Percentiles rank a stretch among this genome's conserved stretches.
phyloP scores from a whole-genome alignment of 2,329 filamentous ascomycete species.

The Tolypocladium pustulatum region DNA sequence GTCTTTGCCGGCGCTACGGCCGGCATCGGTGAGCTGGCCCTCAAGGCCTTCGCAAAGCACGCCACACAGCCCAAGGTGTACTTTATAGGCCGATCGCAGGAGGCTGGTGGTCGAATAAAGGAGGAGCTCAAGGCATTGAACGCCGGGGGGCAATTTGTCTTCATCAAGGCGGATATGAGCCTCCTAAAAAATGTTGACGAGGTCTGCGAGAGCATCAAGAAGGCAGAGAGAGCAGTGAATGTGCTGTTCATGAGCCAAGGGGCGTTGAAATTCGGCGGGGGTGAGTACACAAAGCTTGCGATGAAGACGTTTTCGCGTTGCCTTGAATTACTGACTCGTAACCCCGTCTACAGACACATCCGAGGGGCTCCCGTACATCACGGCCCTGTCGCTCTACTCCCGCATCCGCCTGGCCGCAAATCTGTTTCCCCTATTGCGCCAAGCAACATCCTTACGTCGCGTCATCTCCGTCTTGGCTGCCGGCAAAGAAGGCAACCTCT shows the following conservation, averaged over 20 bases:
- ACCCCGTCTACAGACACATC: background rate
- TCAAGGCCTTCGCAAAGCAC: background rate
- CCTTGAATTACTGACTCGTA: background rate
- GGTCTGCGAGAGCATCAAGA: background rate
- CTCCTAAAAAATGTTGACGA: background rate
- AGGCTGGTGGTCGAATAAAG: background rate
- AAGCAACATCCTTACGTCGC: background rate
- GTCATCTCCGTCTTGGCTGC: background rate
- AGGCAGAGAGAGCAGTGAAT: background rate
- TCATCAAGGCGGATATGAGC: background rate
- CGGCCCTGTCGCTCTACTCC: background rate
- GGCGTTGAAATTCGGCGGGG: background rate
- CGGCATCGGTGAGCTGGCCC: background rate
- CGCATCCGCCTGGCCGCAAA: background rate
- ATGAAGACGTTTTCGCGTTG: background rate
- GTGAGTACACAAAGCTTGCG: background rate
- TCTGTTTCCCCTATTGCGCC: background rate
- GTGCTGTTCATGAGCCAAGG: background rate
- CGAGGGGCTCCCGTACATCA: background rate
- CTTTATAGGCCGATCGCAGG: background rate
- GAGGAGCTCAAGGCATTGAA: background rate
- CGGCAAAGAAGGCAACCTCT: background rate
- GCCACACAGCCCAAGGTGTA: background rate
- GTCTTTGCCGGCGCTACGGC: background rate
- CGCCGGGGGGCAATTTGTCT: background rate